Base-by-base conservation (phyloP, 108 stramenopile genomes). In the Pseudonitzschia pungens region DNA sequence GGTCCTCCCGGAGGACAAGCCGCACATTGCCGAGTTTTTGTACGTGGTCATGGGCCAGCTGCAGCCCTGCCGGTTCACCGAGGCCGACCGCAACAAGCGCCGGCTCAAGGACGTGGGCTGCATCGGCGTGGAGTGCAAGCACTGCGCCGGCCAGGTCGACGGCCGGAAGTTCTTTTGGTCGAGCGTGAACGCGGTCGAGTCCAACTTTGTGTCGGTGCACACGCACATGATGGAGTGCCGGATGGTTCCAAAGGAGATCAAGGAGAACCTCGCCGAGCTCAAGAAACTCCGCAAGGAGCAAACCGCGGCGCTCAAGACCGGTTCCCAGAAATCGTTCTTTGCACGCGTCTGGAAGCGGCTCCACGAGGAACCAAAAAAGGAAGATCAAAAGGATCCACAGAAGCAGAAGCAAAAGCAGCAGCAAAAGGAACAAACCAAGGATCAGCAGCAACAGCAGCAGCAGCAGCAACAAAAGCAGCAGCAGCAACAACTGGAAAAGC, bases 121-220 rank as follows among this genome's bases (percentile, higher is more conserved):
- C 65, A 89, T 93, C 64, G 94, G 94, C 14, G 94, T 95, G 18
- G 94, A 95, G 71, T 95, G 94, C 81, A 92, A 91, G 77, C 94
- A 95, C 55, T 95, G 94, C 59, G 87, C 90, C 44, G 94, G 94
- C 20, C 84, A 90, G 71, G 91, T 92, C 28, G 94, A 95, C 59
- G 82, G 92, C 29, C 78, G 94, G 26, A 95, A 95, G 77, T 95
- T 95, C 75, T 95, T 95, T 58, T 95, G 94, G 94, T 92, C 90
- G 12, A 90, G 89, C 44, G 94, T 95, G n/a, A 90, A 75, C 50
- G 94, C 94, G 15, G 94, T 92, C 0, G 94, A 95, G 72, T 92
- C 91, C 4, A 95, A 95, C 73, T 95, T 95, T 77, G 92, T 95
- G 32, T 91, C 89, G 29, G 94, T 95, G 1, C 94, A 95, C 77